Evolutionary conservation across 306 rosid genomes (phyloP).

Genomic region (Castanopsis chinensis): DNA sequence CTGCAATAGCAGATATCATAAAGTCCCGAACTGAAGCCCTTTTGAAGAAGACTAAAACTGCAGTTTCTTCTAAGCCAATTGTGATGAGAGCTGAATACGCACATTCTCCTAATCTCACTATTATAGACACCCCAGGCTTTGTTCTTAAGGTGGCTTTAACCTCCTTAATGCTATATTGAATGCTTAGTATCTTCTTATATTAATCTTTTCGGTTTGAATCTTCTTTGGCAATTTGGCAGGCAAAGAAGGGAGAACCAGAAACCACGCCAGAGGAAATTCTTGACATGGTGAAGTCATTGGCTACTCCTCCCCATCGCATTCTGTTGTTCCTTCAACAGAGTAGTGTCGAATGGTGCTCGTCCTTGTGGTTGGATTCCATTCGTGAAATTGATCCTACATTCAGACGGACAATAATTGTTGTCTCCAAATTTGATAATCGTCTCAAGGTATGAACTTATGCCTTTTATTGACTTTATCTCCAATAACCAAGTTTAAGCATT

Average conservation of each 20-base stretch:
- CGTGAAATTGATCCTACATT: conserved; percentile 89
- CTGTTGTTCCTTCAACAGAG: conserved; percentile 95
- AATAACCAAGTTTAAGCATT: neutral
- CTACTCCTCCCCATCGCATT: conserved; percentile 91
- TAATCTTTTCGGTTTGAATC: neutral
- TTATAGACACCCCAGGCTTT: conserved; percentile 97
- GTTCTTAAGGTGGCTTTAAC: conserved; percentile 72
- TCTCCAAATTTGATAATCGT: conserved; percentile 97
- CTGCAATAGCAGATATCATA: conserved; percentile 79
- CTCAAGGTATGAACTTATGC: conserved; percentile 59
- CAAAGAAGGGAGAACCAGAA: conserved; percentile 95
- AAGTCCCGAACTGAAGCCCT: conserved; percentile 78
- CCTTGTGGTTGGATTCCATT: conserved; percentile 85
- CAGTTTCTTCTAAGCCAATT: conserved; percentile 92
- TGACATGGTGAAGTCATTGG: conserved; percentile 90
- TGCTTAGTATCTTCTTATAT: neutral
- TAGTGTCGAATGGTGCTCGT: conserved; percentile 98
- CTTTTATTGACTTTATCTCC: neutral
- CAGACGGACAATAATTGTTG: conserved; percentile 76
- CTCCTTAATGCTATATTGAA: neutral
- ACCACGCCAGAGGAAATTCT: conserved; percentile 92
- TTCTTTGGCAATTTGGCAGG: no score
- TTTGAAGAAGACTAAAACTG: conserved; percentile 69
- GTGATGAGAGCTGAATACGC: conserved; percentile 96
- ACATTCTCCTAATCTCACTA: conserved; percentile 90